Conservation (phyloP, 495 filamentous ascomycete species). For the Xylaria intraflava region DNA sequence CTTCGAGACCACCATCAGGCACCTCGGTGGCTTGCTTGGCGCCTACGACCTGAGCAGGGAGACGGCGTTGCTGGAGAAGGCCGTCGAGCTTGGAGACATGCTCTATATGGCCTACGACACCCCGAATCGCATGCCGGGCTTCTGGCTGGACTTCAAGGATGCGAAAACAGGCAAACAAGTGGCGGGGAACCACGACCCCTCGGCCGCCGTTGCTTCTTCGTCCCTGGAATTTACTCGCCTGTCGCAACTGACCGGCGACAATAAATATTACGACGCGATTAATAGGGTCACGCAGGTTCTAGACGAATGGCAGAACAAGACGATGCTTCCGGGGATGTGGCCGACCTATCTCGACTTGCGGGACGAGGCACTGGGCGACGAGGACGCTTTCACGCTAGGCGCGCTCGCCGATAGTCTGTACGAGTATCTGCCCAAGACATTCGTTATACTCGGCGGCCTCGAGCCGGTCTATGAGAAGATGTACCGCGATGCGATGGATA, state of each 20-base stretch:
- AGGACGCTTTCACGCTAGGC: conserved; percentile 57
- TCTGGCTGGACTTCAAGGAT: conserved; percentile 52
- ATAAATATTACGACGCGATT: conserved; percentile 82
- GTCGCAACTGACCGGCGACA: conserved; percentile 69
- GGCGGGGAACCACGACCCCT: conserved; percentile 29
- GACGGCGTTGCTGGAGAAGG: conserved; percentile 67
- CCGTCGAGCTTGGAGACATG: conserved; percentile 73
- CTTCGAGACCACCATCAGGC: conserved; percentile 77
- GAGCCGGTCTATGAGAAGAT: conserved; percentile 66
- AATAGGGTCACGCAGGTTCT: conserved; percentile 71
- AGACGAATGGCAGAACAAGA: conserved; percentile 56
- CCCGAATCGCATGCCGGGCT: conserved; percentile 81
- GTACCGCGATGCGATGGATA: conserved; percentile 63
- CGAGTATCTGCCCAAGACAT: conserved; percentile 75
- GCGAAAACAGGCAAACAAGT: conserved; percentile 25
- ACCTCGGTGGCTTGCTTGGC: conserved; percentile 68
- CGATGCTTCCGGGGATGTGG: conserved; percentile 61
- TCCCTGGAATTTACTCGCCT: conserved; percentile 82
- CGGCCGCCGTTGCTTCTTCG: conserved; percentile 65
- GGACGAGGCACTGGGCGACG: conserved; percentile 17
- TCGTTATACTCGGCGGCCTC: conserved; percentile 62
- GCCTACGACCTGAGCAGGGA: conserved; percentile 70
- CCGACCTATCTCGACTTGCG: conserved; percentile 33
- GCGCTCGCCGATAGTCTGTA: conserved; percentile 74
- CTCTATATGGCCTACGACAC: conserved; percentile 86